phyloP scores from a whole-genome alignment of 345 rosid genomes.

The Schrenkiella parvula region DNA sequence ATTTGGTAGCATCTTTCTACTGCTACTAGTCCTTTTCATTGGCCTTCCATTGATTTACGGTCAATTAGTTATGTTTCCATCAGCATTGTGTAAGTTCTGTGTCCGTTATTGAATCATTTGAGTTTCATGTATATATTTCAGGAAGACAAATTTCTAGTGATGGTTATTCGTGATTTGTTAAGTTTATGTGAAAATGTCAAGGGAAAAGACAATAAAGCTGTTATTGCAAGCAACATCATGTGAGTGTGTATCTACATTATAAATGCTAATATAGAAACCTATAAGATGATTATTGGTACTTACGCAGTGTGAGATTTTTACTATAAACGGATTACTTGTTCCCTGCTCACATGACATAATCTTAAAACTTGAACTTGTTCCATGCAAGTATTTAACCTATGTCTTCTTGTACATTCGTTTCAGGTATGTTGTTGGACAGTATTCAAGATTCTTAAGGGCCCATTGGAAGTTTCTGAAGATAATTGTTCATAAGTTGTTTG shows the following conservation, averaged over 20 bases:
- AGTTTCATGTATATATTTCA: conserved; percentile 30
- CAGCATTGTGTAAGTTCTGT: background rate
- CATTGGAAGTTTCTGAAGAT: conserved; percentile 99
- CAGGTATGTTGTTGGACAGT: conserved; percentile 99
- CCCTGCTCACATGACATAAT: background rate
- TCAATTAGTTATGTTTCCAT: background rate
- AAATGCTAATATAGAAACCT: background rate
- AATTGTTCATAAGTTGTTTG: conserved; percentile 94
- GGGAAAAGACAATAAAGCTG: conserved; percentile 98
- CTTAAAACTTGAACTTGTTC: background rate
- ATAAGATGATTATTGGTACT: background rate
- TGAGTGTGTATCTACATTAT: conserved; percentile 39
- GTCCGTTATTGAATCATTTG: background rate
- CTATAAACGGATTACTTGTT: background rate
- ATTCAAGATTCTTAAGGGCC: conserved; percentile 94
- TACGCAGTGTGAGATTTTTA: background rate
- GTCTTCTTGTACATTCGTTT: conserved; percentile 14
- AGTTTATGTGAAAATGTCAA: conserved; percentile 87
- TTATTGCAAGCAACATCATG: conserved; percentile 98
- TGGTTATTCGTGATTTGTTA: conserved; percentile 92
- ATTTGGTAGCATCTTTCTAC: background rate
- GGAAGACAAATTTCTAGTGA: conserved; percentile 97
- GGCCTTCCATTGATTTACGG: background rate
- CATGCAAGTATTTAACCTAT: conserved; percentile 14
- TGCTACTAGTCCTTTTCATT: background rate